Conservation (phyloP, 2,329 filamentous ascomycete species). For the Hymenoscyphus linearis region DNA sequence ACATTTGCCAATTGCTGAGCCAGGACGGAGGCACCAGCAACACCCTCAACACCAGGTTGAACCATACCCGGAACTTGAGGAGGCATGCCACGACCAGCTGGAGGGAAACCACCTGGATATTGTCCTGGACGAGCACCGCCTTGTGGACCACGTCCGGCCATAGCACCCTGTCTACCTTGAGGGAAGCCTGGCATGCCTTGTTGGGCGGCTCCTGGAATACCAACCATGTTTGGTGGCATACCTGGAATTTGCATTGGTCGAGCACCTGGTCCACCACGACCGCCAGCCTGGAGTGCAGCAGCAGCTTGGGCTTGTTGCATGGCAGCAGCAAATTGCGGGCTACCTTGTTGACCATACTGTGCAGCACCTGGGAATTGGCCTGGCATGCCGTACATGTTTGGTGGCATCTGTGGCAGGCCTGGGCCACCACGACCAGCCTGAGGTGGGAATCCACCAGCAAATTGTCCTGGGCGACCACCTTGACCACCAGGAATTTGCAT, state of each 20-base stretch:
- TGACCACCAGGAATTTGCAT: constrained; percentile 68
- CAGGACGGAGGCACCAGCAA: constrained; percentile 36
- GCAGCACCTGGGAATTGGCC: constrained; percentile 73
- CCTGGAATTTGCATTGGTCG: constrained; percentile 64
- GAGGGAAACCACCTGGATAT: constrained; percentile 33
- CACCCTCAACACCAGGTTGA: constrained; percentile 31
- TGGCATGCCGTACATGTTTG: constrained; percentile 78
- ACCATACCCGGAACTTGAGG: constrained; percentile 29
- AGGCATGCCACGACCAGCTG: constrained; percentile 33
- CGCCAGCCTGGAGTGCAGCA: constrained; percentile 40
- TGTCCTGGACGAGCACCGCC: constrained; percentile 34
- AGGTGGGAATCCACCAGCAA: constrained; percentile 72
- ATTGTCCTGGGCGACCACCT: constrained; percentile 79
- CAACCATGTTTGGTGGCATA: constrained; percentile 67
- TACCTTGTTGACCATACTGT: constrained; percentile 74
- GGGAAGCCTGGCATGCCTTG: constrained; percentile 50
- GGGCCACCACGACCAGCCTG: constrained; percentile 83
- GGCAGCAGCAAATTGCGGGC: constrained; percentile 74
- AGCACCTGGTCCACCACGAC: constrained; percentile 36
- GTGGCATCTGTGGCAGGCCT: constrained; percentile 77
- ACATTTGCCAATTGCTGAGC: constrained; percentile 53
- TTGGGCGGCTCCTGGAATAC: constrained; percentile 43
- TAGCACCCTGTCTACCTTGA: constrained; percentile 44
- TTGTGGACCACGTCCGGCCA: constrained; percentile 34
- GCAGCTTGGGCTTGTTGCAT: constrained; percentile 72